Percentiles rank a stretch among this genome's conserved stretches.
Conservation (phyloP, 805 yeast species). For the Pichia sporocuriosa region DNA sequence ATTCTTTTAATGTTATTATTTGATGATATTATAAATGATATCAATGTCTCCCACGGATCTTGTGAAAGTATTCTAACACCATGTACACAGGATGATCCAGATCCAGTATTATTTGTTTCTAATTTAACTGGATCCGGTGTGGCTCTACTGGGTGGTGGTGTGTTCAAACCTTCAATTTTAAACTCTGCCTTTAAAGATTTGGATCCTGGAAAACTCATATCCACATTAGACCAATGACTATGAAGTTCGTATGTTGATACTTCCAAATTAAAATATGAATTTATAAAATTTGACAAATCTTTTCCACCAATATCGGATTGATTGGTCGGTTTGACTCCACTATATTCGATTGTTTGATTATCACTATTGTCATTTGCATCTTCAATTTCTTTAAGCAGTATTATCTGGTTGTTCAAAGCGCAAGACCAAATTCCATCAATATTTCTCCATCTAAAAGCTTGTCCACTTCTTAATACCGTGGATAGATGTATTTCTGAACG, state of each 20-base stretch:
- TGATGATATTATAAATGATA: constrained; percentile 91
- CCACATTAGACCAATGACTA: constrained; percentile 53
- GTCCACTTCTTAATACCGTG: constrained; percentile 76
- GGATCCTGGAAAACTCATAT: constrained; percentile 37
- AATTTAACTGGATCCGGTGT: constrained; percentile 2
- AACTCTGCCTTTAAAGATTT: background rate
- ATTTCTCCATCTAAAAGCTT: constrained; percentile 74
- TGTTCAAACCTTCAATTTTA: background rate
- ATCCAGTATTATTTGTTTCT: no score
- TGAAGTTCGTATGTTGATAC: constrained; percentile 50
- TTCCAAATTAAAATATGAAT: constrained; percentile 65
- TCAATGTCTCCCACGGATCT: constrained; percentile 94
- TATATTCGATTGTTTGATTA: constrained; percentile 42
- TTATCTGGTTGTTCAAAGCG: constrained; percentile 49
- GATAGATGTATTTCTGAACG: constrained; percentile 50
- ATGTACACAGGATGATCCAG: constrained; percentile 12
- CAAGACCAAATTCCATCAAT: constrained; percentile 61
- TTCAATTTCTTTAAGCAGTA: constrained; percentile 44
- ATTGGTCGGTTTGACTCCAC: constrained; percentile 30
- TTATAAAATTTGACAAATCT: constrained; percentile 37
- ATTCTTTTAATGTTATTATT: constrained; percentile 93
- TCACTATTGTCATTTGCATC: constrained; percentile 16
- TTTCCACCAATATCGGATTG: constrained; percentile 16
- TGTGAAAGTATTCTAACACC: constrained; percentile 74
- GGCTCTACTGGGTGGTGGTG: constrained; percentile 11